phyloP scores from a whole-genome alignment of 139 green algal genomes.

The Coelastrella sp. region DNA sequence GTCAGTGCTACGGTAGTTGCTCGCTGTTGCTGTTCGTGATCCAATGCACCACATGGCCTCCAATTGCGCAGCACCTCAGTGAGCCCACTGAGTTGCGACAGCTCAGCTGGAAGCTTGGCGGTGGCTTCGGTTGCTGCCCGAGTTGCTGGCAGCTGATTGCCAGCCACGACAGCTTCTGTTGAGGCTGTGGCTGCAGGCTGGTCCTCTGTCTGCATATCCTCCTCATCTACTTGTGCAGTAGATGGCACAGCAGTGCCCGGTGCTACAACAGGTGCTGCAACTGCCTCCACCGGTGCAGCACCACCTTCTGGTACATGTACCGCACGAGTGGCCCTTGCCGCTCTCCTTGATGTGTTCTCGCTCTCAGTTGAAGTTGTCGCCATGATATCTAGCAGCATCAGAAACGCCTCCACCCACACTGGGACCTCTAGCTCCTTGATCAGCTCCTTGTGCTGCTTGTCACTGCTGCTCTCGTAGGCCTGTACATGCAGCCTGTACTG shows the following conservation, averaged over 20 bases:
- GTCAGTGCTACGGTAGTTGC: constrained; percentile 59
- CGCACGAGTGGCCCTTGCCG: not conserved
- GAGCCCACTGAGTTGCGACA: constrained; percentile 35
- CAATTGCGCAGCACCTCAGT: constrained; percentile 46
- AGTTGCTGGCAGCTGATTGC: not conserved
- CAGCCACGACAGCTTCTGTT: not conserved
- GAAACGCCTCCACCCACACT: constrained; percentile 82
- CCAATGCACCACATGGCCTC: constrained; percentile 69
- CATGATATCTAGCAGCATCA: constrained; percentile 84
- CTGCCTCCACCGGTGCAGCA: too few species aligned
- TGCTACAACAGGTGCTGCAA: not conserved
- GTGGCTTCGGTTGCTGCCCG: not conserved
- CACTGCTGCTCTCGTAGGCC: not conserved
- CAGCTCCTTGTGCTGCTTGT: not conserved
- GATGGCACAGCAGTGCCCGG: constrained; percentile 6
- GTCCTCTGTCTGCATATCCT: not conserved
- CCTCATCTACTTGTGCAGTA: not conserved
- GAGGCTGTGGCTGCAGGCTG: not conserved
- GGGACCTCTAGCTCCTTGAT: constrained; percentile 64
- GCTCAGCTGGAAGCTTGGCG: constrained; percentile 21
- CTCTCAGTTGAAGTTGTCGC: constrained; percentile 54
- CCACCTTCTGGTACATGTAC: too few species aligned
- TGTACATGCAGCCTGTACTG: constrained; percentile 20
- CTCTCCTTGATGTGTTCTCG: not conserved
- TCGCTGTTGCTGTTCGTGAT: constrained; percentile 58